Percentiles rank a stretch among this genome's conserved stretches.
Conservation (phyloP, 192 early-diverging fungal species). For the Mortierella claussenii region DNA sequence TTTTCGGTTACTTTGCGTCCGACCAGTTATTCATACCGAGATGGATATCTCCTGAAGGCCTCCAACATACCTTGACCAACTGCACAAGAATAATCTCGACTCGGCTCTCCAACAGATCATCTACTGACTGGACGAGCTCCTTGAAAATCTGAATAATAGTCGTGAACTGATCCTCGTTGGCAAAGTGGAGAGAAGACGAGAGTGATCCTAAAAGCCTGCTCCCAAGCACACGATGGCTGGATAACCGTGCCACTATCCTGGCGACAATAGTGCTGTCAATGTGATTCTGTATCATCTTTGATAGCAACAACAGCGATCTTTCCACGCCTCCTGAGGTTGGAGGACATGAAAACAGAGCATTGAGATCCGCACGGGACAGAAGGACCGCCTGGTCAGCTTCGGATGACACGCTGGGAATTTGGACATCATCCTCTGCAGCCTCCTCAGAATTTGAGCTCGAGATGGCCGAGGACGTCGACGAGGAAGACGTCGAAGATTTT, state of each 20-base stretch:
- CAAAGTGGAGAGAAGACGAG: constrained; percentile 16
- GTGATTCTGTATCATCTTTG: constrained; percentile 37
- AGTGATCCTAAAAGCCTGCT: constrained; percentile 24
- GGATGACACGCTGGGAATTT: background rate
- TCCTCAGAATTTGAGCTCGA: constrained; percentile 36
- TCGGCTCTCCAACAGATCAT: constrained; percentile 15
- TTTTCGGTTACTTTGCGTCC: background rate
- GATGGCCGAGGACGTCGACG: constrained; percentile 16
- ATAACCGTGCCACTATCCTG: constrained; percentile 30
- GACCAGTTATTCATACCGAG: too few relatives aligned
- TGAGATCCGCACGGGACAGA: constrained; percentile 22
- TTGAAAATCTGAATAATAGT: constrained; percentile 41
- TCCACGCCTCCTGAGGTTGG: constrained; percentile 1
- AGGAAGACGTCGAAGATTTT: constrained; percentile 12
- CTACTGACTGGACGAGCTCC: constrained; percentile 21
- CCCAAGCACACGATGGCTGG: constrained; percentile 17
- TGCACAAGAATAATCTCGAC: constrained; percentile 32
- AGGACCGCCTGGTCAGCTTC: constrained; percentile 7
- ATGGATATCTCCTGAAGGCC: too few relatives aligned
- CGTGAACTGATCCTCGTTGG: constrained; percentile 34
- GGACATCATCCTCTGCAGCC: constrained; percentile 7
- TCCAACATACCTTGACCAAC: constrained; percentile 36
- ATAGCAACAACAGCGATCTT: constrained; percentile 8
- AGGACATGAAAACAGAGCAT: constrained; percentile 17
- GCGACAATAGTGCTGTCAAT: constrained; percentile 32